These are phyloP conservation scores for Trapa bicornis DNA, from an alignment of 345 rosid genomes.

Conservation along the genomic window DNA sequence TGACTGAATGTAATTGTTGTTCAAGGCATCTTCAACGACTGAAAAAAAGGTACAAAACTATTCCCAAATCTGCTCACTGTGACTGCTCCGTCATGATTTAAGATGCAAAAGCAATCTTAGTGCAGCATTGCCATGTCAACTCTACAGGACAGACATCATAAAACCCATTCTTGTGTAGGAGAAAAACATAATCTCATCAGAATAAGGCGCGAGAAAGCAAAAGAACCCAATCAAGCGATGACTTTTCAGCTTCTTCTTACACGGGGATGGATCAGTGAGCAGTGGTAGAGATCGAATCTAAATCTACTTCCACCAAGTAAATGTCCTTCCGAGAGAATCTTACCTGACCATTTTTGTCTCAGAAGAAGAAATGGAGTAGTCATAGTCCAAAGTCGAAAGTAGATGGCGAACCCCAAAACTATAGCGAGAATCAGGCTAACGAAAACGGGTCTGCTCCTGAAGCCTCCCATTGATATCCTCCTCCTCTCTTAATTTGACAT, in stretches of 20 bases:
- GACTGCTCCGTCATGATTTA: not conserved
- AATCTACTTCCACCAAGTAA: not conserved
- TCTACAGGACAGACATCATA: too few relatives aligned
- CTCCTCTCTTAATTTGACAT: constrained; percentile 4
- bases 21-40: too few relatives aligned
- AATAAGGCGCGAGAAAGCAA: not conserved
- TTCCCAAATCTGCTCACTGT: not conserved
- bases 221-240: not conserved
- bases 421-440: constrained; percentile 36
- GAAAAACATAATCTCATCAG: not conserved
- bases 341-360: constrained; percentile 66
- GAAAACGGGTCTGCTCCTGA: constrained; percentile 36
- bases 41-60: too few relatives aligned
- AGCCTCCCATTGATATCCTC: constrained; percentile 25
- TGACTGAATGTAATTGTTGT: too few relatives aligned
- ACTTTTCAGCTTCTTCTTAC: not conserved
- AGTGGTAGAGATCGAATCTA: not conserved
- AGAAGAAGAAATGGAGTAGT: constrained; percentile 48
- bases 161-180: too few relatives aligned
- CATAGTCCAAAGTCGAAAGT: constrained; percentile 71
- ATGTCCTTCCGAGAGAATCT: not conserved
- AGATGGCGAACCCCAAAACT: constrained; percentile 52
- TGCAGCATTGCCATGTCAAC: not conserved
- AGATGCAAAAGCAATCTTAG: not conserved
- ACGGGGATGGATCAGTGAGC: not conserved